Base-by-base conservation (phyloP, 768 basidiomycete genomes). In the button mushroom (Agaricus bisporus) region DNA sequence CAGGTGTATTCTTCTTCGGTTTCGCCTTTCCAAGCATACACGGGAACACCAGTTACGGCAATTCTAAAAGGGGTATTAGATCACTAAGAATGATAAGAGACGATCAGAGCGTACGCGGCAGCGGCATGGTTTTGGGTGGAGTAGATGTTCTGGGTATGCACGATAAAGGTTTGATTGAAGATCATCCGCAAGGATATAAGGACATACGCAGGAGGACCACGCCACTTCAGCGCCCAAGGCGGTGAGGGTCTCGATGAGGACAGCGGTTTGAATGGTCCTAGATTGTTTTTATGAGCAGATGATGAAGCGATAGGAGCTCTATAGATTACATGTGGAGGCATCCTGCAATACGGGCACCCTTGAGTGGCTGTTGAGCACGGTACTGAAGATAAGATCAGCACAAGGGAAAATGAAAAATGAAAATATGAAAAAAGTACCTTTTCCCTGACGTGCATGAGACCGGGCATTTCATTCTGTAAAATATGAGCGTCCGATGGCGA, bases 111-210 rank as follows among this genome's bases (percentile, higher is more conserved):
- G 65, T 69, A 91, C 88, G 91, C 97, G 60, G 97, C 89, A 50
- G 97, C 97, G 49, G 97, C 97, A 73, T 99, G 97, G 70, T 99
- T 97, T 74, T 99, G 97, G 49, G 97, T 99, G 48, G 97, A 98
- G 77, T 95, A 99, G 70, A 99, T 99, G 78, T 99, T 98, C 91
- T 93, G 64, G 42, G 20, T 49, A 6, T 12, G 38, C 17, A 29
- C 28, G n/a, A 48, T 20, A 32, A 11, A 7, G 32, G 11, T 32
- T 4, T 32, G 5, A 32, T 32, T 11, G 8, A 32, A 32, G 32
- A 32, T 3, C 32, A 32, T 32, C 32, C 11, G 5, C 1, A 22
- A 1, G 32, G 8, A 32, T 7, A 32, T 37, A 43, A 11, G 28
- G 35, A 77, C 88, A 42, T 70, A 92, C 91, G 72, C 94, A 98